phyloP scores from a whole-genome alignment of 2,329 filamentous ascomycete genomes.

The Pleochaeta shiraiana region DNA sequence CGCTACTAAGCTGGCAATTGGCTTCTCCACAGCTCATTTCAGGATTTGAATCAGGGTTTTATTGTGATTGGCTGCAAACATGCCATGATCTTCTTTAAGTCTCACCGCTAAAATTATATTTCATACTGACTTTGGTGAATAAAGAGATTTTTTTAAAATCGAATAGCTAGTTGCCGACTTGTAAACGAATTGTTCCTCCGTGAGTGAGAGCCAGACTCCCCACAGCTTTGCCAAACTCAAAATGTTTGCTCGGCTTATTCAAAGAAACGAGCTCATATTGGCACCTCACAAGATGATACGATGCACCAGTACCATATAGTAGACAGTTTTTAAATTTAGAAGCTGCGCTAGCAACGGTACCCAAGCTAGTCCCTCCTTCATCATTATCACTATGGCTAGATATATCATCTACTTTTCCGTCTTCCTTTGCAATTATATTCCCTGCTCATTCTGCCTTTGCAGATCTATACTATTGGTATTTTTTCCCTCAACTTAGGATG shows the following conservation, averaged over 20 bases:
- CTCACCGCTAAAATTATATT: too few relatives aligned
- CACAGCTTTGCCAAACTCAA: not conserved
- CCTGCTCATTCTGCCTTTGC: too few relatives aligned
- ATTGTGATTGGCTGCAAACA: not conserved
- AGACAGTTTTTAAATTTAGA: not conserved
- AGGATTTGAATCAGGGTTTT: not conserved
- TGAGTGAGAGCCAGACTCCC: not conserved
- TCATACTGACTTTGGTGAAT: too few relatives aligned
- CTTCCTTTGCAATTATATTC: too few relatives aligned
- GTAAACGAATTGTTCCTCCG: not conserved
- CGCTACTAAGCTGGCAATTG: not conserved
- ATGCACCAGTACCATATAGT: not conserved
- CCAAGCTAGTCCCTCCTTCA: not conserved
- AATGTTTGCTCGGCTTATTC: not conserved
- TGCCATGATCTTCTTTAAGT: constrained; percentile 9
- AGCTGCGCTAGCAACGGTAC: not conserved
- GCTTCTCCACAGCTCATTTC: not conserved
- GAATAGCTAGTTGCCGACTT: not conserved
- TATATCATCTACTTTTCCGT: not conserved
- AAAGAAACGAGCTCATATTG: not conserved
- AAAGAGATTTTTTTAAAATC: not conserved
- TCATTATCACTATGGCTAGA: not conserved
- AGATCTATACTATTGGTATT: not conserved
- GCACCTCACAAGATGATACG: not conserved
- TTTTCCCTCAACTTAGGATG: not conserved